These are phyloP conservation scores for Podospora tetraspora DNA, from an alignment of 495 filamentous ascomycete genomes.

Conservation along the genomic window DNA sequence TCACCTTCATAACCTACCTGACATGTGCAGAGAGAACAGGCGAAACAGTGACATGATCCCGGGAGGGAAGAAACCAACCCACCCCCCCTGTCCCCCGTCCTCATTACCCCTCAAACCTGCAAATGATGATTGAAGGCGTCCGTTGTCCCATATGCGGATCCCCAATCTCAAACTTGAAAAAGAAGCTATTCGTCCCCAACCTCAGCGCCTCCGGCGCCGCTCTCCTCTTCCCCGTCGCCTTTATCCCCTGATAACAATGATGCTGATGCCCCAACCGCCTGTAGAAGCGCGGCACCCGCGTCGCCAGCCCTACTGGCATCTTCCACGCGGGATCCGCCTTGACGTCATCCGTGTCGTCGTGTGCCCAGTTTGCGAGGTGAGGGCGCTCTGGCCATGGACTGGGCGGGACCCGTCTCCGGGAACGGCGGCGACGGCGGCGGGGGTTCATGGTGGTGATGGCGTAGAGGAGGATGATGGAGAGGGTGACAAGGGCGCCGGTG, in stretches of 20 bases:
- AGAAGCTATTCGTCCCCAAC: not conserved
- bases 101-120: too few relatives aligned
- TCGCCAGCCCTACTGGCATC: not conserved
- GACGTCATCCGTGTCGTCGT: not conserved
- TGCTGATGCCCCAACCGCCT: not conserved
- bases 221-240: not conserved
- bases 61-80: too few relatives aligned
- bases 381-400: not conserved
- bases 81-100: too few relatives aligned
- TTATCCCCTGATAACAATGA: not conserved
- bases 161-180: not conserved
- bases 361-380: not conserved
- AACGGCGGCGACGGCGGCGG: too few relatives aligned
- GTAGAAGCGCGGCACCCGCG: not conserved
- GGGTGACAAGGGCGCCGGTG: not conserved
- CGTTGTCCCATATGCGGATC: too few relatives aligned
- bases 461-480: not conserved
- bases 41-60: too few relatives aligned
- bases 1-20: too few relatives aligned
- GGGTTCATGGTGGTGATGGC: not conserved
- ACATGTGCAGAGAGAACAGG: too few relatives aligned
- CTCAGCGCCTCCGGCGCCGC: not conserved
- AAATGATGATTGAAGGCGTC: too few relatives aligned
- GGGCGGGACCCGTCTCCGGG: not conserved
- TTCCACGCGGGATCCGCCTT: not conserved